Conservation (phyloP, 306 rosid genomes). For the Senna siamea region DNA sequence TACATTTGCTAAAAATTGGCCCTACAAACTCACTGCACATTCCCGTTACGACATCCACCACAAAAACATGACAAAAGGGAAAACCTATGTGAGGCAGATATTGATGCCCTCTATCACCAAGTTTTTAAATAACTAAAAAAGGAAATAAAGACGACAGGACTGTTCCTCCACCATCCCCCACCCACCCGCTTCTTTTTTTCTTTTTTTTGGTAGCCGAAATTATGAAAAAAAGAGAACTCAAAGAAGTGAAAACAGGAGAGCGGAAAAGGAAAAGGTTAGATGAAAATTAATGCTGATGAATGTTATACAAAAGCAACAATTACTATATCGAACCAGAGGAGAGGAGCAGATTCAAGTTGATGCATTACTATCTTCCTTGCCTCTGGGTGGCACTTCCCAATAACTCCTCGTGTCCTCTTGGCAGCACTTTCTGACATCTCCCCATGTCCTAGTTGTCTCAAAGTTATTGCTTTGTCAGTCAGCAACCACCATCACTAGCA, state of each 20-base stretch:
- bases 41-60: slow-evolving; percentile 53
- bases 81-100: slow-evolving; percentile 49
- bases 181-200: background rate
- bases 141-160: slow-evolving; percentile 17
- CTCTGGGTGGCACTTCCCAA: background rate
- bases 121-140: slow-evolving; percentile 30
- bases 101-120: slow-evolving; percentile 51
- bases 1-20: slow-evolving; percentile 47
- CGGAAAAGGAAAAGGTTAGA: slow-evolving; percentile 38
- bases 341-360: slow-evolving; percentile 45
- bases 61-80: slow-evolving; percentile 25
- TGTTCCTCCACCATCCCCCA: slow-evolving; percentile 11
- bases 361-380: slow-evolving; percentile 37
- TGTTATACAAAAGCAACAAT: slow-evolving; percentile 66
- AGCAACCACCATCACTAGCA: slow-evolving; percentile 53
- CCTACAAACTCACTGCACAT: slow-evolving; percentile 46
- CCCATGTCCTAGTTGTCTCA: slow-evolving; percentile 41
- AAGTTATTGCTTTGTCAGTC: slow-evolving; percentile 31
- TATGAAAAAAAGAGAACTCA: slow-evolving; percentile 33
- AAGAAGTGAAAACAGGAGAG: slow-evolving; percentile 36
- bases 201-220: slow-evolving; percentile 34
- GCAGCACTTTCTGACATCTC: slow-evolving; percentile 56
- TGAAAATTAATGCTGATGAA: slow-evolving; percentile 60
- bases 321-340: slow-evolving; percentile 47
- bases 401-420: slow-evolving; percentile 23